These are phyloP conservation scores for Myxozyma sirexii DNA, from an alignment of 805 yeast genomes.

Conservation along the genomic window DNA sequence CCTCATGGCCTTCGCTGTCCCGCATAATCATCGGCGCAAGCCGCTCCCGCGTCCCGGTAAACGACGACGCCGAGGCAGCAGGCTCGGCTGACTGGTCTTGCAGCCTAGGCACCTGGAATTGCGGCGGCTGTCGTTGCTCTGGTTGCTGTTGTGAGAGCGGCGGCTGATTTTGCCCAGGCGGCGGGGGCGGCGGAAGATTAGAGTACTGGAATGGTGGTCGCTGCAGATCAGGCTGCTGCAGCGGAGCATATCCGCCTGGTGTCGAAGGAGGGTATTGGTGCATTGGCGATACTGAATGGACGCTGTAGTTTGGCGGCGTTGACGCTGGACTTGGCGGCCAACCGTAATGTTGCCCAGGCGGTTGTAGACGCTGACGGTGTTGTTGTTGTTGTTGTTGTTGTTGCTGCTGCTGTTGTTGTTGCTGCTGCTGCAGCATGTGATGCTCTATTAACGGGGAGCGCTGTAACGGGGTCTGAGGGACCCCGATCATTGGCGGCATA, in stretches of 20 bases:
- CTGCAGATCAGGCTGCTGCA: conserved; percentile 3
- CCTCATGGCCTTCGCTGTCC: conserved; percentile 9
- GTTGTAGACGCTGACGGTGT: conserved; percentile 21
- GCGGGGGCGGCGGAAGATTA: background rate
- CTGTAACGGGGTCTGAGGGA: background rate
- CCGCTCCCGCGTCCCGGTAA: background rate
- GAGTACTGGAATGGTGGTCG: background rate
- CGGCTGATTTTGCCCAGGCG: background rate
- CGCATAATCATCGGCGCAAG: background rate
- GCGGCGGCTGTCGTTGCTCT: conserved; percentile 17
- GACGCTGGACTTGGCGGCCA: conserved; percentile 59
- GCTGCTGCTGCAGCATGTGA: too few species aligned
- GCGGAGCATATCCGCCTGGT: background rate
- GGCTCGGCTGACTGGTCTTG: conserved; percentile 2
- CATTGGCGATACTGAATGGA: conserved; percentile 9
- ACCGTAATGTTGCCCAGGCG: conserved; percentile 18
- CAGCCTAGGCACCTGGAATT: conserved; percentile 15
- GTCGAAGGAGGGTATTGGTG: conserved; percentile 14
- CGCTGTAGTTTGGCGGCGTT: conserved; percentile 37
- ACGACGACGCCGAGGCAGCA: background rate
- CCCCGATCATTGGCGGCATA: background rate
- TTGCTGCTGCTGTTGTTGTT: conserved; percentile 22
- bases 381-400: conserved; percentile 21
- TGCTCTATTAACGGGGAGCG: too few species aligned
- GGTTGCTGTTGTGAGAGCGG: conserved; percentile 5